phyloP scores from a whole-genome alignment of 441 rosid genomes.

The Raphanus hybrid region DNA sequence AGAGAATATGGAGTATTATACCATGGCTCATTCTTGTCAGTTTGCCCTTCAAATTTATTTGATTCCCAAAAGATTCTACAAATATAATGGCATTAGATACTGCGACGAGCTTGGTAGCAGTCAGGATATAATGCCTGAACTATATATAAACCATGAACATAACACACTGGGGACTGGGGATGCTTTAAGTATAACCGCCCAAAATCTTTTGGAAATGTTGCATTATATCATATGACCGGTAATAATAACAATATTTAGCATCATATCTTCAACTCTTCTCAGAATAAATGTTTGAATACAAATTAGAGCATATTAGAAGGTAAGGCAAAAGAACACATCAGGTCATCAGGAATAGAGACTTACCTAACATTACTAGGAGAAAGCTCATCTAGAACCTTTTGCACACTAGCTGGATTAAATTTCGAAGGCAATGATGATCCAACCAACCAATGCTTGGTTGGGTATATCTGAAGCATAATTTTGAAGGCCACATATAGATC shows the following conservation, averaged over 20 bases:
- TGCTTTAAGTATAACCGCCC: background rate
- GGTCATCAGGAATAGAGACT: background rate
- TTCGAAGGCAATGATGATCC: background rate
- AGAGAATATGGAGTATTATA: background rate
- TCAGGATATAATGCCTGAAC: conserved; percentile 16
- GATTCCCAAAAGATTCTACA: conserved; percentile 2
- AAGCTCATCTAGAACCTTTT: background rate
- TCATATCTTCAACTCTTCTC: background rate
- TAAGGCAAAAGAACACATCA: background rate
- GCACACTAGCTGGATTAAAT: background rate
- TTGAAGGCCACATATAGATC: background rate
- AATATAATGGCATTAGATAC: background rate
- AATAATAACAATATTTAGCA: background rate
- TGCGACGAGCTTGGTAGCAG: background rate
- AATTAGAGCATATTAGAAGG: background rate
- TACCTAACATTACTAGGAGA: background rate
- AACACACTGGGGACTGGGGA: background rate
- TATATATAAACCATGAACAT: background rate
- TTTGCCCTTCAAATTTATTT: background rate
- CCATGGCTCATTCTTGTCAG: conserved; percentile 5
- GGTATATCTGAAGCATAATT: background rate
- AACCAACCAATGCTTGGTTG: conserved; percentile 6
- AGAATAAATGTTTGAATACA: background rate
- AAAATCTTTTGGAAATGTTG: background rate
- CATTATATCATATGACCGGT: background rate